A percentile compares a stretch with the other conserved stretches of the same genome.
Evolutionary conservation across 768 basidiomycete species (phyloP).

Genomic region (Mycena crocata): DNA sequence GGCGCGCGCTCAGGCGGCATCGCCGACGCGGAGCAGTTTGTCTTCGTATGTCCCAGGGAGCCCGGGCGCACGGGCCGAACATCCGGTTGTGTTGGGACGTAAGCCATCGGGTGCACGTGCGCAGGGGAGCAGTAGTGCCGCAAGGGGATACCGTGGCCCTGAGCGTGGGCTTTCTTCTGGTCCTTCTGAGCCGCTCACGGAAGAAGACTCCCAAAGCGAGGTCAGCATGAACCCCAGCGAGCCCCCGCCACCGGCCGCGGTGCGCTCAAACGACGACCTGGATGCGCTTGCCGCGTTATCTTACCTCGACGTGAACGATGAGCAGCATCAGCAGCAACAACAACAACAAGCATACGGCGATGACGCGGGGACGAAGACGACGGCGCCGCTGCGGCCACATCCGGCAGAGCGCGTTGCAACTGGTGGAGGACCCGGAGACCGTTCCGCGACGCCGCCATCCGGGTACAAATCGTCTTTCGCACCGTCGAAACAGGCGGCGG

Average conservation of each 20-base stretch:
- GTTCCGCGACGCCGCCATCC: slow-evolving; percentile 37
- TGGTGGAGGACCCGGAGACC: slow-evolving; percentile 6
- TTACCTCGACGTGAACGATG: slow-evolving; percentile 72
- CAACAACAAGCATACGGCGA: slow-evolving; percentile 45
- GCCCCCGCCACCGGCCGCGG: slow-evolving; percentile 8
- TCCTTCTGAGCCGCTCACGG: slow-evolving; percentile 46
- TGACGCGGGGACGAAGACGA: slow-evolving; percentile 37
- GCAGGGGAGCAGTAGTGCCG: slow-evolving; percentile 39
- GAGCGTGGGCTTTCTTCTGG: slow-evolving; percentile 50
- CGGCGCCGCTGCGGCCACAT: slow-evolving; percentile 52
- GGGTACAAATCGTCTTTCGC: slow-evolving; percentile 90
- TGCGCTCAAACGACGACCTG: slow-evolving; percentile 59
- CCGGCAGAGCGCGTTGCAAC: slow-evolving; percentile 38
- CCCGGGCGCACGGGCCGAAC: slow-evolving; percentile 47
- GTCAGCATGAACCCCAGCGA: slow-evolving; percentile 31
- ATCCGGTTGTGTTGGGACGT: slow-evolving; percentile 62
- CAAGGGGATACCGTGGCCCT: slow-evolving; percentile 53
- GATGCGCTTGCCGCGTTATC: slow-evolving; percentile 85
- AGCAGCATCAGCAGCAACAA: slow-evolving; percentile 40
- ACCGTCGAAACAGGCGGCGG: slow-evolving; percentile 82
- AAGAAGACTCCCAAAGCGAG: slow-evolving; percentile 45
- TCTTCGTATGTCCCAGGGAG: slow-evolving; percentile 32
- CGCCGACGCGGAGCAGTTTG: slow-evolving; percentile 28
- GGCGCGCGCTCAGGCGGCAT: slow-evolving; percentile 21
- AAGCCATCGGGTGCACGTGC: slow-evolving; percentile 91